Base-by-base conservation (phyloP, 2,329 filamentous ascomycete species). In the Aspergillus novoparasiticus region DNA sequence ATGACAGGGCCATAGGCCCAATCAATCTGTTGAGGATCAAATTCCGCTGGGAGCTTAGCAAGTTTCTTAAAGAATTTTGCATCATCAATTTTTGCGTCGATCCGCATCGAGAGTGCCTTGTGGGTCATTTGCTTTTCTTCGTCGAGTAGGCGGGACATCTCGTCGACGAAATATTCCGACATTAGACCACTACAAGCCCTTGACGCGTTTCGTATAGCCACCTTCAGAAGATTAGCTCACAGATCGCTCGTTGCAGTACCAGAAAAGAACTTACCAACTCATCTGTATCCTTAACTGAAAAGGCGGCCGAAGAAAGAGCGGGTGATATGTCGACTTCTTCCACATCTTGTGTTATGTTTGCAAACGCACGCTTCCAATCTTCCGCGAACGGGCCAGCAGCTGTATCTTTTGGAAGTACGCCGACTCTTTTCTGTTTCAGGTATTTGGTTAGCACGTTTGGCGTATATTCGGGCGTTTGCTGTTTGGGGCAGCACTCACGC, bases 41-140 rank as follows among this genome's bases (percentile, higher is more conserved):
- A 94, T 72, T 96, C 93, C 19, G 87, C 84, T 1, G 94, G 92
- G 59, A 97, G 85, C 79, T 94, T 97, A 63, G 69, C 92, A 83
- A 80, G 90, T 86, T 76, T 91, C 75, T 93, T 91, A 87, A 97
- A 99, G 76, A 96, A 99, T 73, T 96, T 96, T 58, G 87, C 84
- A 71, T 99, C 93, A 71, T 98, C 94, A 61, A 99, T 89, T 81
- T 97, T 97, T 73, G 89, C 87, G 69, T 94, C 89, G 36, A 99
- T 90, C 79, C 94, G 95, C 72, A 92, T 89, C n/a, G 92, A 89
- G 9, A 99, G 85, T 2, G 86, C 85, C 68, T 90, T 92, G 80
- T 99, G 95, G 67, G 93, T 95, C 75, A 98, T 93, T 76, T 97
- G 97, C 84, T 97, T 97, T 78, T 98, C 96, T 69, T 94, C 90